A percentile compares a stretch with the other conserved stretches of the same genome.
These are phyloP conservation scores for Oryza punctata DNA, from an alignment of 176 grass and related monocot genomes.

Conservation along the genomic window DNA sequence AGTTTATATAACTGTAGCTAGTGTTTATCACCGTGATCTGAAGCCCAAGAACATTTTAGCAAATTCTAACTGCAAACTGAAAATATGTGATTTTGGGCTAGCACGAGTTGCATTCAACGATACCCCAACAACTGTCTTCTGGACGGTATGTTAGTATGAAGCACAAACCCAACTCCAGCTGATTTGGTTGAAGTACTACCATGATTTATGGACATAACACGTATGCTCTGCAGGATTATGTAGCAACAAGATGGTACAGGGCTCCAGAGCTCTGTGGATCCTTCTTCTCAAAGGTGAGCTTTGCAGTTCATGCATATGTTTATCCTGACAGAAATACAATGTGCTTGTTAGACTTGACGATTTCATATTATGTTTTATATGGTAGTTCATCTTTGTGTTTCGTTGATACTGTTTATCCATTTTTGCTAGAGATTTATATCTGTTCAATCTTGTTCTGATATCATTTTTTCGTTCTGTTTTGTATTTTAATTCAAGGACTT, in stretches of 20 bases:
- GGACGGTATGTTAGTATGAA: conserved; percentile 75
- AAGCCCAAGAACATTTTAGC: conserved; percentile 99
- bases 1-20: conserved; percentile 57
- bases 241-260: conserved; percentile 99
- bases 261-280: conserved; percentile 99
- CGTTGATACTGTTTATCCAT: background rate
- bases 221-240: conserved; percentile 82
- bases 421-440: background rate
- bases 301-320: conserved; percentile 7
- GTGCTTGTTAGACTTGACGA: background rate
- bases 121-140: conserved; percentile 91
- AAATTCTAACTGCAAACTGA: conserved; percentile 98
- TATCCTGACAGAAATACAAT: conserved; percentile 5
- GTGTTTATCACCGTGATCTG: conserved; percentile 93
- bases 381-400: background rate
- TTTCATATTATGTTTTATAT: background rate
- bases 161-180: background rate
- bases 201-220: conserved; percentile 17
- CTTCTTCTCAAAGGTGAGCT: conserved; percentile 86
- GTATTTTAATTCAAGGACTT: conserved; percentile 14
- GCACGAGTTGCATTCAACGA: conserved; percentile 92
- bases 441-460: background rate
- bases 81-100: conserved; percentile 99
- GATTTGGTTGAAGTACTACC: conserved; percentile 11
- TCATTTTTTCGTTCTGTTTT: background rate